phyloP scores from a whole-genome alignment of 108 stramenopile species.

The Cyclotella cryptica region DNA sequence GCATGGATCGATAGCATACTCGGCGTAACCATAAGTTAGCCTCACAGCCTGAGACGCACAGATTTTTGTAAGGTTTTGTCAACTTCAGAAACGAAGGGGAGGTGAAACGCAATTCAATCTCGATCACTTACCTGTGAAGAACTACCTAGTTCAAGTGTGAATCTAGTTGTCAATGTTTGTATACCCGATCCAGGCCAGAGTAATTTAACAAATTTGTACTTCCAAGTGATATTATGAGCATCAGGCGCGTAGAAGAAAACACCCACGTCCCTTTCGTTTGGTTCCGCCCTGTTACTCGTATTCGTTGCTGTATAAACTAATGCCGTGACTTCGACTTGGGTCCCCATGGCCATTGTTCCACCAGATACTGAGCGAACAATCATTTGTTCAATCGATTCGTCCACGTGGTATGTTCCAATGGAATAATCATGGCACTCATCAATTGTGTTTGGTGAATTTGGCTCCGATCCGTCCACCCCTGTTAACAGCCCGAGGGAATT shows the following conservation, averaged over 20 bases:
- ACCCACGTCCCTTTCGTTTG: background rate
- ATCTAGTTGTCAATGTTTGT: background rate
- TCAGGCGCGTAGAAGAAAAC: conserved; percentile 2
- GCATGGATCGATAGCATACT: background rate
- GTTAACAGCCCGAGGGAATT: background rate
- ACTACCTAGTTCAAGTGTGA: conserved; percentile 7
- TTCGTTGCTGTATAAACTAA: conserved; percentile 1
- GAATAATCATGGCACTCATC: background rate
- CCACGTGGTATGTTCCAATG: background rate
- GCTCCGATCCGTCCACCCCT: background rate
- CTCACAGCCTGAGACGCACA: background rate
- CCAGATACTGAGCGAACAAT: conserved; percentile 6
- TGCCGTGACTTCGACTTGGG: background rate
- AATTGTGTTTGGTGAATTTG: conserved; percentile 15
- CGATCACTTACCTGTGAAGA: background rate
- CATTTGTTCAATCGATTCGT: conserved; percentile 18
- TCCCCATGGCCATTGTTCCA: background rate
- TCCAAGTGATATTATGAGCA: background rate
- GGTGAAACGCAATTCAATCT: too few species aligned
- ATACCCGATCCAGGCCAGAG: background rate
- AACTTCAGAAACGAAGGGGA: too few species aligned
- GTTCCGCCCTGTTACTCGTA: background rate
- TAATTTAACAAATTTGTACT: background rate
- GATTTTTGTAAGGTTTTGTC: too few species aligned
- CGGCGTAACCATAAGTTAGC: background rate